Evolutionary conservation across 192 early-diverging fungal species (phyloP), one percentile per base, ranked within the genome.

Genomic region (Umbelopsis isabellina): DNA sequence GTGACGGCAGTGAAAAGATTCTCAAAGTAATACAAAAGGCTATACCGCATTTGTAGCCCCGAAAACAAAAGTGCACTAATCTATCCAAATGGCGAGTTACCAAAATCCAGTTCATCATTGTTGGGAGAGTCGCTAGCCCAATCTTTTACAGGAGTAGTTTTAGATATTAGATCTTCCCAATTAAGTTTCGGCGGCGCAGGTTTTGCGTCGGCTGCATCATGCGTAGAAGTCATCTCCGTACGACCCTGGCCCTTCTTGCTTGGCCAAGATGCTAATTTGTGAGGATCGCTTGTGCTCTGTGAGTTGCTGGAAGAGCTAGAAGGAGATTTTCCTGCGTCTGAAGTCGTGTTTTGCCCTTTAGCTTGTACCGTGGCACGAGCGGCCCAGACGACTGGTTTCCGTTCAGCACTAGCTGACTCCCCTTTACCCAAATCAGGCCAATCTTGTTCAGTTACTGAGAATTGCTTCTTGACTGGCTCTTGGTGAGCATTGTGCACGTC

Each of bases 91-190:
- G 55, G 55, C 13, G 55, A 61, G 27, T 35, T 30, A 35, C 33
- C 55, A 61, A 61, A 61, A 61, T 61, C 15, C 5, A 61, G 13
- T 1, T 27, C 30, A 35, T 61, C 55, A 4, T 35, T 35, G 15
- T 8, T 61, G 3, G 55, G 55, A 1, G 55, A 61, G 55, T 61
- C 55, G 33, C 27, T 35, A 18, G 55, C 55, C 55, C 55, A 61
- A 61, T 61, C 55, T 10, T 25, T 61, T 4, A 61, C 55, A 30
- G 55, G 55, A 10, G 27, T 61, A 15, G 27, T 25, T 30, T 61
- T 61, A 1, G 55, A 16, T 35, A 61, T 61, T 1, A 61, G 11
- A 13, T 61, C 55, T 4, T 61, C 55, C 55, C 55, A 61, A 2
- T 25, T 61, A 11, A 61, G 13, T 16, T 25, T 35, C 1, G 48